Evolutionary conservation across 306 rosid species (phyloP), one percentile per base, ranked within the genome.

Genomic region (Medicago arabica): DNA sequence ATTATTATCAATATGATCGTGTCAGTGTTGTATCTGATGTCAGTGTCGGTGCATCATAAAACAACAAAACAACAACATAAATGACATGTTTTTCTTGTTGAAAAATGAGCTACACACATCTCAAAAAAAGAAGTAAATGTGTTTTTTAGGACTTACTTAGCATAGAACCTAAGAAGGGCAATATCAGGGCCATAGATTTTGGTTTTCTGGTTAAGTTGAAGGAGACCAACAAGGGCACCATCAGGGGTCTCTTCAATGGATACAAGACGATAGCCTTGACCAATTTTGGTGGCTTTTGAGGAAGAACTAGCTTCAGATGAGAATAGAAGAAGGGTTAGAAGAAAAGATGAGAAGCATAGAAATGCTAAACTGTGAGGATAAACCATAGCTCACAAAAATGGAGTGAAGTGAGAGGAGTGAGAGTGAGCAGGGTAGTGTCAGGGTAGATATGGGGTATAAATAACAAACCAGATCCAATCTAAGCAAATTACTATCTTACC

Each of bases 211-310:
- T 81, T 95, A 23, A 92, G 72, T 71, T 87, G 82, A 28, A 95
- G 97, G 65, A 76, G 85, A 4, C 93, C 97, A 18, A 95, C 14
- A 31, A 95, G 82, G 8, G 84, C 97, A 15, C 97, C 97, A 49
- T 89, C 92, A 8, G 88, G 51, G 73, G 89, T 78, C 69, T 90
- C 93, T 77, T 86, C 76, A 38, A 90, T 51, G 80, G 97, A 91
- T 88, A 92, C 43, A 36, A 95, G 75, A 51, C 96, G 89, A 86
- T 95, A 95, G 71, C 98, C 97, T 14, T 85, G 73, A 41, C 98
- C 98, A 13, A 89, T 87, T 76, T 90, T 89, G 36, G 88, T 7
- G 28, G 83, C 72, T 10, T 63, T 82, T 53, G 81, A 6, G 8
- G 89, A 77, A 49, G 90, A 80, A 67, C 9, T 39, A 0, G 16